Evolutionary conservation across 2,329 filamentous ascomycete species (phyloP).

Genomic region (Talaromyces albobiverticillius): DNA sequence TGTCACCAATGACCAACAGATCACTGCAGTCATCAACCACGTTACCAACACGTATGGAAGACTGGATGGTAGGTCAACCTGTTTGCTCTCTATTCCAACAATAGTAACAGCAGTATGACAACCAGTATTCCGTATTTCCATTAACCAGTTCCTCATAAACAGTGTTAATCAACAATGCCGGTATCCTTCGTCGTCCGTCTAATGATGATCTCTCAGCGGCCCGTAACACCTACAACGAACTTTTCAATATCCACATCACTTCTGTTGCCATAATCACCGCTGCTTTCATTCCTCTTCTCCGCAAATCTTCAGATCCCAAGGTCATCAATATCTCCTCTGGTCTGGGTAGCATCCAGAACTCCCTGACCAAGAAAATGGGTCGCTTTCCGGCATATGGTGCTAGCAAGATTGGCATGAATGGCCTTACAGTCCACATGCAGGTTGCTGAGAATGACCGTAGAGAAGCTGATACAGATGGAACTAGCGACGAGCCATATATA

Average conservation of each 20-base stretch:
- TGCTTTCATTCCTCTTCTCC: constrained; percentile 29
- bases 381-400: constrained; percentile 32
- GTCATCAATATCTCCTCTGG: constrained; percentile 35
- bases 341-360: constrained; percentile 38
- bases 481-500: constrained; percentile 4
- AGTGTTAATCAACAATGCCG: constrained; percentile 43
- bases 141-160: neutral
- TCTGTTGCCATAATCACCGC: constrained; percentile 39
- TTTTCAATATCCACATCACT: constrained; percentile 44
- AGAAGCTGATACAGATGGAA: neutral
- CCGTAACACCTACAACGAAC: constrained; percentile 31
- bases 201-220: constrained; percentile 27
- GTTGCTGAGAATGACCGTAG: neutral
- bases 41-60: constrained; percentile 22
- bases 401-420: constrained; percentile 37
- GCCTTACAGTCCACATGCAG: constrained; percentile 28
- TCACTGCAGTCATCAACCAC: constrained; percentile 19
- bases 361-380: constrained; percentile 29
- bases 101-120: no score
- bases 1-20: constrained; percentile 25
- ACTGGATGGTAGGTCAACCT: constrained; percentile 30
- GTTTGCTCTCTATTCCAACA: no score
- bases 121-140: neutral
- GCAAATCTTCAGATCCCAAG: constrained; percentile 20
- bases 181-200: constrained; percentile 27